Evolutionary conservation across 2,329 filamentous ascomycete genomes (phyloP).

Genomic region (Moelleriella libera): DNA sequence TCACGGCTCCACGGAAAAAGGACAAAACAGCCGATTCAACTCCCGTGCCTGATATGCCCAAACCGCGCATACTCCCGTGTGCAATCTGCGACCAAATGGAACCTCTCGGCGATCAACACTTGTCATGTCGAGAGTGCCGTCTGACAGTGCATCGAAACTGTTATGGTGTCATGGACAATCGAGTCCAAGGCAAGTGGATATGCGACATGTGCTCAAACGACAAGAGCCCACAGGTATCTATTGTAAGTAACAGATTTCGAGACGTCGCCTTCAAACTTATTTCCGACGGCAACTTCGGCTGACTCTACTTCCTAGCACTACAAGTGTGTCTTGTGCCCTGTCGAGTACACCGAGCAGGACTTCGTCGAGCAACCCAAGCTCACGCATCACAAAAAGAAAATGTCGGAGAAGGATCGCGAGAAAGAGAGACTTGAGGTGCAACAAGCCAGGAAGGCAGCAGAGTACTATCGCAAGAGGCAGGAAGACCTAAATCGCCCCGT

Average conservation of each 20-base stretch:
- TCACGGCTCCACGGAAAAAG: conserved; percentile 39
- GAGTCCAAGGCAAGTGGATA: conserved; percentile 67
- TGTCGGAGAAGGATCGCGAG: conserved; percentile 75
- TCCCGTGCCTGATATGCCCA: conserved; percentile 60
- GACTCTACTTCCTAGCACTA: conserved; percentile 42
- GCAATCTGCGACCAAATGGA: conserved; percentile 70
- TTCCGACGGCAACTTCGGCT: background rate
- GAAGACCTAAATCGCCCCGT: conserved; percentile 70
- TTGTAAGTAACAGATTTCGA: conserved; percentile 39
- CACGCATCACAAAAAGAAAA: conserved; percentile 62
- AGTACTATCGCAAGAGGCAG: conserved; percentile 74
- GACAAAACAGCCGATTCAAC: conserved; percentile 41
- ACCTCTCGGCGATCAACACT: conserved; percentile 53
- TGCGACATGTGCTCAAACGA: conserved; percentile 97
- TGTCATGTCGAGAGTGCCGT: conserved; percentile 77
- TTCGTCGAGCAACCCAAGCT: conserved; percentile 56
- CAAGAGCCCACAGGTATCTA: conserved; percentile 82
- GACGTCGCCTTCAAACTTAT: conserved; percentile 9
- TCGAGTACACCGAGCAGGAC: conserved; percentile 68
- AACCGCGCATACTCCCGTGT: conserved; percentile 67
- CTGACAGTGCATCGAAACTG: conserved; percentile 84
- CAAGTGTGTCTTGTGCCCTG: conserved; percentile 82
- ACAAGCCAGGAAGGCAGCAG: conserved; percentile 61
- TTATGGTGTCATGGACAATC: conserved; percentile 68
- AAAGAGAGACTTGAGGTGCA: conserved; percentile 79